These are phyloP conservation scores for Globisporangium megalacanthum DNA, from an alignment of 352 stramenopile species.

Conservation along the genomic window DNA sequence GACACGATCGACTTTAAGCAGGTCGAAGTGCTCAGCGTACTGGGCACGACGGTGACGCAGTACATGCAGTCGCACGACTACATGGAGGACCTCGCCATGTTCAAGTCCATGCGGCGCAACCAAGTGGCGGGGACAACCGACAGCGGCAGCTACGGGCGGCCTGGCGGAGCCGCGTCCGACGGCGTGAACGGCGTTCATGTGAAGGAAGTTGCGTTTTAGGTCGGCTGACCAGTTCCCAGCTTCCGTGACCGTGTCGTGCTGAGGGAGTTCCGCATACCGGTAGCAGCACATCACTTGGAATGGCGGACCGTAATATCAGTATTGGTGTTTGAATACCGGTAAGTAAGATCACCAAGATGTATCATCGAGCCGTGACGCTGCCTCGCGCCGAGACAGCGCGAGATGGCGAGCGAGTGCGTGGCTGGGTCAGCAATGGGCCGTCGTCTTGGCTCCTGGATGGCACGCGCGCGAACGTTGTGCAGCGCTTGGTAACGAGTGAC, in stretches of 20 bases:
- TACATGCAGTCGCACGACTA: constrained; percentile 87
- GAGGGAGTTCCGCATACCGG: too few species aligned
- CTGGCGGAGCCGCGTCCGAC: constrained; percentile 1
- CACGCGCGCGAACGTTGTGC: constrained; percentile 24
- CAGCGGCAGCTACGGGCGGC: not conserved
- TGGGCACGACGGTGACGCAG: constrained; percentile 83
- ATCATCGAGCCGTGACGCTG: constrained; percentile 11
- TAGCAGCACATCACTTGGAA: too few species aligned
- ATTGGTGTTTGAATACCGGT: constrained; percentile 11
- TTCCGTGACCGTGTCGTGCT: too few species aligned
- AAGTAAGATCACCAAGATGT: not conserved
- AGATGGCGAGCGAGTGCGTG: constrained; percentile 7
- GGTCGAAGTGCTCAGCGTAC: constrained; percentile 80
- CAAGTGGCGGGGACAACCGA: not conserved
- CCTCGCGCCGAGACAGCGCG: constrained; percentile 2
- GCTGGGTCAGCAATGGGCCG: too few species aligned
- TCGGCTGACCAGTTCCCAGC: not conserved
- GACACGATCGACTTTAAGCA: constrained; percentile 81
- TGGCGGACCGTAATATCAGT: constrained; percentile 5
- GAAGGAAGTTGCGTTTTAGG: constrained; percentile 84
- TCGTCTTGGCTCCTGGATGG: constrained; percentile 2
- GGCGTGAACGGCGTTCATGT: constrained; percentile 17
- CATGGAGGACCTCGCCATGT: constrained; percentile 64
- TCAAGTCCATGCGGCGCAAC: constrained; percentile 41
- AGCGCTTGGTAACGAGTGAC: constrained; percentile 13